Percentiles rank a stretch among this genome's conserved stretches.
These are phyloP conservation scores for Rhodocollybia butyracea DNA, from an alignment of 768 basidiomycete genomes.

Conservation along the genomic window DNA sequence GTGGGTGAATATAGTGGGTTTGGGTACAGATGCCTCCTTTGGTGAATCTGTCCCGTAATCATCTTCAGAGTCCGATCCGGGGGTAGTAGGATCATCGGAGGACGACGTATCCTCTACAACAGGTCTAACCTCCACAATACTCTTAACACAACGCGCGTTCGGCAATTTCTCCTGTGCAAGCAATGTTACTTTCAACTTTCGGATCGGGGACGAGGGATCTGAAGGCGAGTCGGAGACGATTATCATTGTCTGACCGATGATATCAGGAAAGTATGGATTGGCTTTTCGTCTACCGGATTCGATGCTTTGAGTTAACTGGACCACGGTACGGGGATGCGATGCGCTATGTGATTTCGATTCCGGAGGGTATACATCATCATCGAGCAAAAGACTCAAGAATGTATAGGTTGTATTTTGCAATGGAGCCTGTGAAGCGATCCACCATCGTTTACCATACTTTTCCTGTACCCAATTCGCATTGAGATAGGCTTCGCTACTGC, in stretches of 20 bases:
- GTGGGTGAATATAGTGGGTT: too few species aligned
- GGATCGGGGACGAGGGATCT: constrained; percentile 32
- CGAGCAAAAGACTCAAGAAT: constrained; percentile 67
- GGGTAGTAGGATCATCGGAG: too few species aligned
- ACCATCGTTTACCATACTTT: constrained; percentile 66
- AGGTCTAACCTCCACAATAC: constrained; percentile 45
- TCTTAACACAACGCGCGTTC: constrained; percentile 59
- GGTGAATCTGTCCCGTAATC: too few species aligned
- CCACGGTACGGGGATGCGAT: constrained; percentile 61
- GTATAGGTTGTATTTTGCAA: constrained; percentile 65
- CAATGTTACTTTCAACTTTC: constrained; percentile 47
- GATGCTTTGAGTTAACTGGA: constrained; percentile 75
- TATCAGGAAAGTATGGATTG: constrained; percentile 69
- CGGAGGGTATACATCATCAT: constrained; percentile 53
- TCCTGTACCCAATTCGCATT: constrained; percentile 90
- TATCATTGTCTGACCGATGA: constrained; percentile 49
- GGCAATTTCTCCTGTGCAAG: constrained; percentile 39
- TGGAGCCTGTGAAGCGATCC: constrained; percentile 87
- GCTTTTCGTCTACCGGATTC: constrained; percentile 74
- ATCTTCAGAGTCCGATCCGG: too few species aligned
- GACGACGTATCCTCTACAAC: too few species aligned
- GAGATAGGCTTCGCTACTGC: constrained; percentile 47
- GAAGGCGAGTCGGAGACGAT: constrained; percentile 36
- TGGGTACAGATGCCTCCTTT: too few species aligned
- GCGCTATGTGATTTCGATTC: constrained; percentile 28